Evolutionary conservation across 106 monocot genomes (phyloP).

Genomic region (Dioscorea zingiberensis): DNA sequence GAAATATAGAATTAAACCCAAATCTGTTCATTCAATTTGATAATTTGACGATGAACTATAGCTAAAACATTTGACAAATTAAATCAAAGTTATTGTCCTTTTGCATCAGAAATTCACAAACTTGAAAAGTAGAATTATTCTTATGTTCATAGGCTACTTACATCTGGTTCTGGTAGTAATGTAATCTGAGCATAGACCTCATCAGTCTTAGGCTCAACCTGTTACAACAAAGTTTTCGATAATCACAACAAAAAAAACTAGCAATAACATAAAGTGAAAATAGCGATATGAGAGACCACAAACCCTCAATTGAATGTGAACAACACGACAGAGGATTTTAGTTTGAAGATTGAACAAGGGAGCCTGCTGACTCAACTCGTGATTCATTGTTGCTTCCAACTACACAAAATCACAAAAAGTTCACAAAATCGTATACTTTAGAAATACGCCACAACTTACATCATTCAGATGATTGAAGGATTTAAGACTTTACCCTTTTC

Average conservation of each 20-base stretch:
- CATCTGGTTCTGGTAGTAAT: conserved; percentile 32
- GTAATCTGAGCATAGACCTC: conserved; percentile 55
- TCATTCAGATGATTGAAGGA: neutral
- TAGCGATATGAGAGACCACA: neutral
- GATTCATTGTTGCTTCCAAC: conserved; percentile 56
- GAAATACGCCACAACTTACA: too few relatives aligned
- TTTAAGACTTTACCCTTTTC: conserved; percentile 43
- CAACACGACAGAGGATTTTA: conserved; percentile 53
- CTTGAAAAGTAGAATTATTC: too few relatives aligned
- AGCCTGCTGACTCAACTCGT: conserved; percentile 40
- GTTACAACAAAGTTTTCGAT: too few relatives aligned
- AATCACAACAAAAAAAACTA: too few relatives aligned
- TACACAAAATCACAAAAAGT: too few relatives aligned
- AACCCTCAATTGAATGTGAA: conserved; percentile 39
- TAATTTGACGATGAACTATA: too few relatives aligned
- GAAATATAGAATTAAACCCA: too few relatives aligned
- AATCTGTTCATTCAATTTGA: too few relatives aligned
- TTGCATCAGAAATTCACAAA: neutral
- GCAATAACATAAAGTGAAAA: neutral
- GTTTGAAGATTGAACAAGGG: conserved; percentile 44
- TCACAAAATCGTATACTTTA: too few relatives aligned
- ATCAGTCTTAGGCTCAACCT: conserved; percentile 52
- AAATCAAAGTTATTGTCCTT: too few relatives aligned
- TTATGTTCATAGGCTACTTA: conserved; percentile 10
- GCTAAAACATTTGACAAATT: too few relatives aligned